Evolutionary conservation across 2,329 filamentous ascomycete species (phyloP), one percentile per base, ranked within the genome.

Genomic region (Aspergillus ustus): DNA sequence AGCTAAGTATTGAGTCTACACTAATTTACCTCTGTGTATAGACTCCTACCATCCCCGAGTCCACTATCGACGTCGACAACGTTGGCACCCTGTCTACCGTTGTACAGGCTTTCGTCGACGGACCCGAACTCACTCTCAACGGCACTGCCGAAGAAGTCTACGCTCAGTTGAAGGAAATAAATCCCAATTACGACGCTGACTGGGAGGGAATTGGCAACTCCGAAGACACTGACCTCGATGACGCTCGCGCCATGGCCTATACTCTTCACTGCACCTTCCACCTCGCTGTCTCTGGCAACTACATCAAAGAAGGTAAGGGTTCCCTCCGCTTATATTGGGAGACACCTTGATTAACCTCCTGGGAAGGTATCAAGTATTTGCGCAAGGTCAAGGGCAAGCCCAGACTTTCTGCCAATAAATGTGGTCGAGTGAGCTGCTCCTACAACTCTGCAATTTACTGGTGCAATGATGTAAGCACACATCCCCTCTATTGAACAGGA

Each of bases 161-260:
- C 15, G 54, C 44, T 5, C 29, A 50, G 20, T 13, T 50, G 7
- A 2, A 37, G 2, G 20, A 49, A 6, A 50, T 57, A 20, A 57
- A 57, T 20, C 20, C 54, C 25, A 57, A 50, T 31, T 57, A 57
- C 54, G 54, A 57, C 22, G 40, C 8, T 5, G 52, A 54, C 40
- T 54, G 52, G 52, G 15, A 29, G 1, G 40, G 45, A 29, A 15
- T 40, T 40, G 13, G 11, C 34, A 4, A 40, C 15, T 40, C 34
- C 3, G 15, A 40, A 13, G 34, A 40, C 34, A 13, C 34, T 40
- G 29, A 49, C 15, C 19, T 13, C 7, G 45, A 25, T 7, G 45
- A 6, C 45, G 9, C 3, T 17, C 19, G 19, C 20, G 9, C 9
- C 25, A 15, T 48, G 34, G 34, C 15, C 5, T 40, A 40, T 15